Percentiles rank a stretch among this genome's conserved stretches.
phyloP scores from a whole-genome alignment of 495 filamentous ascomycete genomes.

The Immersiella caudata region DNA sequence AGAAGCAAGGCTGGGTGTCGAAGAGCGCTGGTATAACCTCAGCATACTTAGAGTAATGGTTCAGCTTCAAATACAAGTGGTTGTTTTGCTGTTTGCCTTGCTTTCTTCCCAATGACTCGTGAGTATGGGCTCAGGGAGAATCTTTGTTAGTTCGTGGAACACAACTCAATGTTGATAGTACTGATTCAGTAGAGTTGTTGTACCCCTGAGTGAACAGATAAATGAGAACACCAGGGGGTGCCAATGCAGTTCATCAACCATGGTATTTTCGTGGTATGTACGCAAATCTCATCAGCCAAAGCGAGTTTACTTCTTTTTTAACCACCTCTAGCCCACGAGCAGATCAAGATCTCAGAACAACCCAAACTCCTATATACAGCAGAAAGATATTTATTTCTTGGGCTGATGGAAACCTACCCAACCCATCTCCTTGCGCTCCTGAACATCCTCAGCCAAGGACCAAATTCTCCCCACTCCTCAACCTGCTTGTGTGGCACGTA shows the following conservation, averaged over 20 bases:
- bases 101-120: too few relatives aligned
- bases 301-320: neutral
- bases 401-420: slow-evolving; percentile 48
- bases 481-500: slow-evolving; percentile 66
- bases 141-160: too few relatives aligned
- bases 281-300: too few relatives aligned
- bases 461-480: slow-evolving; percentile 80
- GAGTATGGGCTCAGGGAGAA: too few relatives aligned
- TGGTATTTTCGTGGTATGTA: too few relatives aligned
- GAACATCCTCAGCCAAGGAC: slow-evolving; percentile 85
- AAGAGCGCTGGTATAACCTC: neutral
- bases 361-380: slow-evolving; percentile 5
- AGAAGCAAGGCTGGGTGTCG: neutral
- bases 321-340: neutral
- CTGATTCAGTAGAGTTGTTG: too few relatives aligned
- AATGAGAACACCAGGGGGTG: too few relatives aligned
- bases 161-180: too few relatives aligned
- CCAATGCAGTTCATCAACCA: too few relatives aligned
- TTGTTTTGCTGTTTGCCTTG: too few relatives aligned
- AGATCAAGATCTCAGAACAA: neutral
- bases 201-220: too few relatives aligned
- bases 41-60: neutral
- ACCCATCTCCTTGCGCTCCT: slow-evolving; percentile 84
- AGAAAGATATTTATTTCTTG: slow-evolving; percentile 8
- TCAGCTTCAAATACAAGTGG: neutral